Evolutionary conservation across 306 rosid species (phyloP), one percentile per base, ranked within the genome.

Genomic region (Cucumis melo): DNA sequence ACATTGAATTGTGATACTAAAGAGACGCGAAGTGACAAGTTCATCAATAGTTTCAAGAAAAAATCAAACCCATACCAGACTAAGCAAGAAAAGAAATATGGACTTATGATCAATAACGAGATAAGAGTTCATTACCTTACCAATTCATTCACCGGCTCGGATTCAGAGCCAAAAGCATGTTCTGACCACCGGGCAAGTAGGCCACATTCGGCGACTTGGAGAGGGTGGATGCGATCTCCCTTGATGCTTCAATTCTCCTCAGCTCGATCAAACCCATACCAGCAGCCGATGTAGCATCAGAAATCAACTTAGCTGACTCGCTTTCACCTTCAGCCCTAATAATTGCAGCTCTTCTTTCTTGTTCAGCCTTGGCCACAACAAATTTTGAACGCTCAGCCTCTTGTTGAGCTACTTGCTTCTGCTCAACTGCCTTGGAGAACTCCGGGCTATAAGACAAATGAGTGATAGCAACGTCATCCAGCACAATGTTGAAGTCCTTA

Each of bases 371-470:
- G 36, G 93, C 93, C 81, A 94, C 98, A 5, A 94, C 90, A 24
- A 88, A 94, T 81, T 91, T 94, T 4, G 97, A 91, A 62, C 98
- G 71, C 88, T 91, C 98, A 0, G 97, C 98, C 86, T 94, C 98
- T 82, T 94, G 97, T 83, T 94, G 97, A 1, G 97, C 97, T 79
- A 94, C 97, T 86, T 94, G 98, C 86, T 94, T 91, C 87, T 89
- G 92, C 85, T 92, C 96, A 11, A 92, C 95, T 5, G 98, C 98
- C 64, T 91, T 84, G 0, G 98, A 92, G 78, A 92, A 92, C 56
- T 92, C 94, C 20, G 29, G 44, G 0, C 96, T 90, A 51, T 91
- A 92, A 8, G 98, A 92, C 27, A 92, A 75, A 75, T 92, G 98
- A 7, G 98, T 92, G 24, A 90, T 92, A 2, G 97, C 97, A 9